Base-by-base conservation (phyloP, 2,329 filamentous ascomycete genomes). In the Xylariaceae sp. region DNA sequence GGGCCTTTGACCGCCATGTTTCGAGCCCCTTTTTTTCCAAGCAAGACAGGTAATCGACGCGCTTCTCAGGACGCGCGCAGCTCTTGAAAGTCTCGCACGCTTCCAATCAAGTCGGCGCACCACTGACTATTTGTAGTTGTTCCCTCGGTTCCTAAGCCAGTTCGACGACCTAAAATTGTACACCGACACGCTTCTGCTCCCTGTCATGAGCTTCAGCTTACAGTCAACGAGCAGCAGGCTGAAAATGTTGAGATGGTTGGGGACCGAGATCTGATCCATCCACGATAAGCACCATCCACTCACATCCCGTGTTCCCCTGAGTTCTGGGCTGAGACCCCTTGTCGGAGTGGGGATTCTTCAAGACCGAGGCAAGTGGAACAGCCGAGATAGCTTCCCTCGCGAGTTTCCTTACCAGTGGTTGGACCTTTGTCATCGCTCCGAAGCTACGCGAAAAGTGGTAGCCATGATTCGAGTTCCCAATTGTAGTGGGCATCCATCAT, bases 1-100 rank as follows among this genome's bases (percentile, higher is more conserved):
- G 58, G 48, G n/a, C 45, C 51, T 47, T 58, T 58, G 14, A 51
- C 42, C 18, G 47, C 51, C 59, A 61, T 63, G 36, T 5, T 40
- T 43, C n/a, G 5, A 7, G 39, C 11, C 11, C 11, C 18, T 19
- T 11, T 17, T 17, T 11, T 40, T 40, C 39, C 11, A 5, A 11
- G 19, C 30, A 17, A 14, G 27, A 15, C 42, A 9, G 18, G 15
- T 31, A 9, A 31, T 30, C 11, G 10, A 35, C 32, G 10, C 14
- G 32, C 32, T 35, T 35, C 33, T 36, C 12, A 36, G 15, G 9
- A 12, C 12, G 12, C 33, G 32, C 32, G 33, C 12, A 4, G 12
- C 5, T 36, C 33, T 14, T 5, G 4, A 5, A 12, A 9, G 33
- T 36, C 9, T 36, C 33, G 12, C 7, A 27, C 22, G 22, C 22